Evolutionary conservation across 139 green algal species (phyloP).

Genomic region (Coccomyxa sp.): DNA sequence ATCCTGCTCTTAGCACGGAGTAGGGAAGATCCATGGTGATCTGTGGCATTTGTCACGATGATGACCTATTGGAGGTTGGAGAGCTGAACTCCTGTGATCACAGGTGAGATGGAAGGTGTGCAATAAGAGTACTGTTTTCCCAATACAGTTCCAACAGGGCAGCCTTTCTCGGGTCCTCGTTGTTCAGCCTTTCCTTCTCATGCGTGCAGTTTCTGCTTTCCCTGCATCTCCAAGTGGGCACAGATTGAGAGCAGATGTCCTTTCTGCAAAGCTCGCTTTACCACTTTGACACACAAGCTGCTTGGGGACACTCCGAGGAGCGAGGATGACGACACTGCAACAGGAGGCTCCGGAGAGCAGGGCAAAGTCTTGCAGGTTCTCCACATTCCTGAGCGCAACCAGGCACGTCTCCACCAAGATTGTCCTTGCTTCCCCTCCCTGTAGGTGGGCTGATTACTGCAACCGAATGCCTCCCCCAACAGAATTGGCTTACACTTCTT

Average conservation of each 20-base stretch:
- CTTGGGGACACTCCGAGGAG: neutral
- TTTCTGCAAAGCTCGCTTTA: neutral
- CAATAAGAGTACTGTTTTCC: too few species aligned
- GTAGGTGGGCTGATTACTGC: too few species aligned
- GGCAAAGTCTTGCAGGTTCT: neutral
- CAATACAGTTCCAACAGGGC: too few species aligned
- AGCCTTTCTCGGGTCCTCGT: neutral
- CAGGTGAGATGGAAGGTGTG: neutral
- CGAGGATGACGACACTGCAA: neutral
- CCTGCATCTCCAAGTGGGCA: neutral
- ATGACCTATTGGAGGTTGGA: neutral
- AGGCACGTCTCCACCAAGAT: neutral
- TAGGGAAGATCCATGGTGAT: too few species aligned
- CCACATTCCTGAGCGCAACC: neutral
- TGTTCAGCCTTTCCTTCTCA: neutral
- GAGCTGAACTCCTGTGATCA: neutral
- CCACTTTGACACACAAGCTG: neutral
- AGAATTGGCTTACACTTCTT: too few species aligned
- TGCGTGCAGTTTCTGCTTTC: neutral
- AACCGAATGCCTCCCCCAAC: too few species aligned
- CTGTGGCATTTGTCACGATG: neutral
- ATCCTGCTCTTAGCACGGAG: too few species aligned
- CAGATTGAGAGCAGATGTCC: neutral
- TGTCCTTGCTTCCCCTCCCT: too few species aligned
- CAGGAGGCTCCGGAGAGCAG: neutral